Evolutionary conservation across 2,329 filamentous ascomycete species (phyloP), one percentile per base, ranked within the genome.

Genomic region (Samsoniella hepiali): DNA sequence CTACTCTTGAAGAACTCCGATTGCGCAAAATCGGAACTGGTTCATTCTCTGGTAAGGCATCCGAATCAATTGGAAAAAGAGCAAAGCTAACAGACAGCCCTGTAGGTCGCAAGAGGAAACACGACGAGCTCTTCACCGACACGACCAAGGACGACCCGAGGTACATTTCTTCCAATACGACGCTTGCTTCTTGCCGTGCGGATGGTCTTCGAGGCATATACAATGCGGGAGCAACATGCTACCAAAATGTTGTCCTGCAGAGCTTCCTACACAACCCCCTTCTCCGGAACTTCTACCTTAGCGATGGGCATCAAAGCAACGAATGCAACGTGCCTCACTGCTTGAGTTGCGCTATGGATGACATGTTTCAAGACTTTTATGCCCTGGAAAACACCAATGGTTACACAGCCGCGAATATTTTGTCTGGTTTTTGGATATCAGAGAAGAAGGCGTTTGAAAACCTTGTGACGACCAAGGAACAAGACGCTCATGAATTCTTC

Each of bases 181-280:
- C 85, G 34, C 85, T 88, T 63, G 88, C 91, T 7, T 90, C 92
- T 13, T 97, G 94, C 73, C 88, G 91, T 63, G 93, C 92, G 22
- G 93, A 90, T 68, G 94, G 95, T 10, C 85, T 97, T 45, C 88
- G 95, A 42, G 94, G 94, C 38, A 89, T 99, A 65, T 97, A 96
- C 77, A 99, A 98, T 72, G 94, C 97, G 74, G 95, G 94, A n/a
- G 93, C 96, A 64, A 98, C 95, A 11, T 99, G 94, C 79, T 99
- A 97, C 77, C 94, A 98, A 83, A 96, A 95, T 70, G 94, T 97
- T 36, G 93, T 98, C 55, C 82, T 99, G 17, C 95, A 98, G 75
- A 93, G 90, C 63, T 88, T 99, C 69, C 85, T 98, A 62, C 94
- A 97, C 78, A 97, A 98, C 72, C 94, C 94, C 0, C 84, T 97